A percentile compares a stretch with the other conserved stretches of the same genome.
Evolutionary conservation across 2,329 filamentous ascomycete genomes (phyloP).

Genomic region (Coniochaeta prunicola): DNA sequence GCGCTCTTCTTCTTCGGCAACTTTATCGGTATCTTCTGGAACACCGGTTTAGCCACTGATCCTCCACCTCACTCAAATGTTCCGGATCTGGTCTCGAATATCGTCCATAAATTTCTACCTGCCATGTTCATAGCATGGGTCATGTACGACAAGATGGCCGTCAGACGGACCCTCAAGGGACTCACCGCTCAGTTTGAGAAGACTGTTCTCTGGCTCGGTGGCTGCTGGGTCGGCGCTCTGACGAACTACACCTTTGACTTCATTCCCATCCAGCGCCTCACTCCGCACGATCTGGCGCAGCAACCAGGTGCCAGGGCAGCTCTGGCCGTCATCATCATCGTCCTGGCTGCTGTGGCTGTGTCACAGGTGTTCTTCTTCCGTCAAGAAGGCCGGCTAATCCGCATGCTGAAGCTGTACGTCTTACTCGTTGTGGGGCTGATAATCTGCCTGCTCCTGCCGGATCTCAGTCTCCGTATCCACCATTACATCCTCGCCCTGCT

Average conservation of each 20-base stretch:
- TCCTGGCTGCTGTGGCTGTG: constrained; percentile 60
- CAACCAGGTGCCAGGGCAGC: constrained; percentile 86
- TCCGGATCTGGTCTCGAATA: constrained; percentile 65
- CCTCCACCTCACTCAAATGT: constrained; percentile 64
- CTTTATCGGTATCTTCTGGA: constrained; percentile 80
- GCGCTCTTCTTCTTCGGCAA: constrained; percentile 76
- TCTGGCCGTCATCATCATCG: constrained; percentile 67
- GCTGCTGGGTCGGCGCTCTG: constrained; percentile 82
- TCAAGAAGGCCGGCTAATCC: constrained; percentile 71
- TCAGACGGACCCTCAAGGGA: constrained; percentile 61
- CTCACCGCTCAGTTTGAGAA: constrained; percentile 84
- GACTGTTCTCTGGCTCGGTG: constrained; percentile 81
- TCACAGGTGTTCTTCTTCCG: constrained; percentile 82
- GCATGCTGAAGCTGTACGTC: constrained; percentile 71
- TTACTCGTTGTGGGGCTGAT: constrained; percentile 52
- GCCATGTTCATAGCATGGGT: constrained; percentile 83
- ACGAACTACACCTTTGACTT: constrained; percentile 94
- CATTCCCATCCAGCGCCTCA: constrained; percentile 91
- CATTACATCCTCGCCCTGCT: constrained; percentile 69
- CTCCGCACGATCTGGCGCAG: constrained; percentile 76
- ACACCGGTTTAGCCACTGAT: constrained; percentile 85
- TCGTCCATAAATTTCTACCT: constrained; percentile 77
- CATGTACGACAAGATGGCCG: constrained; percentile 76
- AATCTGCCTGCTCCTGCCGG: constrained; percentile 44
- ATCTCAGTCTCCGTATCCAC: constrained; percentile 62